phyloP scores from a whole-genome alignment of 371 early-diverging fungal genomes.

The Rhizopus arrhizus region DNA sequence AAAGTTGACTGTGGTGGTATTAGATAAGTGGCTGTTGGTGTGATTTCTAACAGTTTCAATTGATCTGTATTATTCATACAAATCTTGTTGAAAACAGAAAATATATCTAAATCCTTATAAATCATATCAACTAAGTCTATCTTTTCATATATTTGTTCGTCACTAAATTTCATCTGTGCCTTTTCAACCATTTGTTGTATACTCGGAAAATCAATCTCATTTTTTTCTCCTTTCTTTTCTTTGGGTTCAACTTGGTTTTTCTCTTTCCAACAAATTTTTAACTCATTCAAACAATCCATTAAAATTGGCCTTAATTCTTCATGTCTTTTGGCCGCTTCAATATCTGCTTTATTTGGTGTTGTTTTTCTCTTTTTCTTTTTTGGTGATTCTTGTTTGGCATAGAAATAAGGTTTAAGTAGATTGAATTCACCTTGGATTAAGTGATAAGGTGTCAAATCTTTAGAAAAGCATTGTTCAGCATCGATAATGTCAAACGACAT shows the following conservation, averaged over 20 bases:
- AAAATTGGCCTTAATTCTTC: conserved; percentile 22
- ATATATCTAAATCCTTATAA: conserved; percentile 25
- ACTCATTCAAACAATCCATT: conserved; percentile 12
- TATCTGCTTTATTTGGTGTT: conserved; percentile 24
- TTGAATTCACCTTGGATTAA: conserved; percentile 38
- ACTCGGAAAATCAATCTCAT: conserved; percentile 37
- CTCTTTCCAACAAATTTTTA: conserved; percentile 10
- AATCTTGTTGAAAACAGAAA: conserved; percentile 36
- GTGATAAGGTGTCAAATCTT: conserved; percentile 15
- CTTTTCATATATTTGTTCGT: conserved; percentile 5
- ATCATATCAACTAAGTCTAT: not conserved
- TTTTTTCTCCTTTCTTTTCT: conserved; percentile 2
- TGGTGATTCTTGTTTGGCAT: conserved; percentile 7
- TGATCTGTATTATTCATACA: conserved; percentile 20
- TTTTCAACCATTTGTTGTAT: conserved; percentile 33
- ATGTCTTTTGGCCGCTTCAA: conserved; percentile 34
- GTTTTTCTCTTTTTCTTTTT: conserved; percentile 25
- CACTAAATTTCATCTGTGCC: conserved; percentile 16
- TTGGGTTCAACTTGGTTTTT: not conserved
- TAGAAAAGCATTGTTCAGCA: conserved; percentile 25
- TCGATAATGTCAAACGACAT: conserved; percentile 25
- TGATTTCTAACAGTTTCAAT: conserved; percentile 18
- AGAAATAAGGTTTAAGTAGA: conserved; percentile 40
- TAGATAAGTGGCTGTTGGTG: conserved; percentile 31
- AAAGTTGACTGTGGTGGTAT: conserved; percentile 42